Evolutionary conservation across 2,329 filamentous ascomycete species (phyloP).

Genomic region (Pochonia chlamydosporia): DNA sequence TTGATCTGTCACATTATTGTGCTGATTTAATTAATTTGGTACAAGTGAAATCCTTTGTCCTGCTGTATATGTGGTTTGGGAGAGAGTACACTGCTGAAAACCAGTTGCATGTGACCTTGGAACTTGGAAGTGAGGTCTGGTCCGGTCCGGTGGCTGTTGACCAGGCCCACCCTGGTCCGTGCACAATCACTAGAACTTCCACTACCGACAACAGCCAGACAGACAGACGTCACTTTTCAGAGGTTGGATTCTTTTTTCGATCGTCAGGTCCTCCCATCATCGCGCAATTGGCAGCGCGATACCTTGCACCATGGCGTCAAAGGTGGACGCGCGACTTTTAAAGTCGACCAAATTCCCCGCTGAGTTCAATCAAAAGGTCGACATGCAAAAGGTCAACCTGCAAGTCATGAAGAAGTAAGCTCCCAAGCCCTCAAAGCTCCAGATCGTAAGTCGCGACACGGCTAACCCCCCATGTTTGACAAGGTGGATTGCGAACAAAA

Average conservation of each 20-base stretch:
- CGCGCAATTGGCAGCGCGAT: conserved; percentile 2
- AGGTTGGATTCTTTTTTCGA: background rate
- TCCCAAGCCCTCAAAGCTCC: background rate
- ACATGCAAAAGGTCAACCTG: conserved; percentile 94
- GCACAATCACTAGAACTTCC: no score
- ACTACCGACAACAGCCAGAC: no score
- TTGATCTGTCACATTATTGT: no score
- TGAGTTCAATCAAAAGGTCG: conserved; percentile 92
- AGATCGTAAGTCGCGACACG: background rate
- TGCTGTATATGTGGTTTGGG: no score
- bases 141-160: no score
- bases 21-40: no score
- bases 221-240: conserved; percentile 11
- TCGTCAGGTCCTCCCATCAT: background rate
- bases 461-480: conserved; percentile 13
- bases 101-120: no score
- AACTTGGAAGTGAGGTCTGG: no score
- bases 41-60: no score
- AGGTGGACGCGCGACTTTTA: conserved; percentile 82
- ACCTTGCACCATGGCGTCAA: conserved; percentile 61
- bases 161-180: no score
- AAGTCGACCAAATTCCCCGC: conserved; percentile 89
- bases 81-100: no score
- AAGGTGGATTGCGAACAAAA: conserved; percentile 90
- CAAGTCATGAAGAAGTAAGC: conserved; percentile 95